Percentiles rank a stretch among this genome's conserved stretches.
Conservation (phyloP, 2,329 filamentous ascomycete species). For the Didymella pinodella region DNA sequence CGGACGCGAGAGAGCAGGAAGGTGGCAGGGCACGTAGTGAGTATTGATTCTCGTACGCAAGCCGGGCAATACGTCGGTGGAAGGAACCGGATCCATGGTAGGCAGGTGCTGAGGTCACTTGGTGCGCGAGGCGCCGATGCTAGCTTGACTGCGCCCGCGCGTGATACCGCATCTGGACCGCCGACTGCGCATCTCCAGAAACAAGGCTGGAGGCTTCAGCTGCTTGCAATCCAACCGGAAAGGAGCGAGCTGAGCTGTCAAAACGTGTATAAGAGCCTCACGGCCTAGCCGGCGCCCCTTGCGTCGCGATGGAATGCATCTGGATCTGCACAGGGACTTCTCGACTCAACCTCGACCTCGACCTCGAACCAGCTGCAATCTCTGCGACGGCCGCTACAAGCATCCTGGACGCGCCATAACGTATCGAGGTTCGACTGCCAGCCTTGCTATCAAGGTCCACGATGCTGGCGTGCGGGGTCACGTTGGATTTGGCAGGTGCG, state of each 20-base stretch:
- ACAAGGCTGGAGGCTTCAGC: slow-evolving; percentile 4
- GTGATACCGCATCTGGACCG: slow-evolving; percentile 16
- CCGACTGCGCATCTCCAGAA: background rate
- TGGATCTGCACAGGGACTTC: slow-evolving; percentile 20
- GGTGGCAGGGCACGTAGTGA: slow-evolving; percentile 12
- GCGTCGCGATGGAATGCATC: slow-evolving; percentile 15
- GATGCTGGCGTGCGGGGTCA: slow-evolving; percentile 11
- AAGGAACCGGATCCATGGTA: slow-evolving; percentile 16
- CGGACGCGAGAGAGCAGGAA: slow-evolving; percentile 7
- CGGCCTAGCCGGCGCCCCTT: slow-evolving; percentile 17
- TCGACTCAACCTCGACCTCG: slow-evolving; percentile 4
- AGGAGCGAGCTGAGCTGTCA: slow-evolving; percentile 14
- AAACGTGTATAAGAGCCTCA: slow-evolving; percentile 18
- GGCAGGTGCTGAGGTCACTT: slow-evolving; percentile 12
- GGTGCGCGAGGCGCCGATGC: slow-evolving; percentile 3
- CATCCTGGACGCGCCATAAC: background rate
- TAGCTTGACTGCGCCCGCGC: slow-evolving; percentile 12
- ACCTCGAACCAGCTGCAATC: slow-evolving; percentile 6
- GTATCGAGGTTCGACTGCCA: background rate
- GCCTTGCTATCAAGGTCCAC: background rate
- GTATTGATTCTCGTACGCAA: slow-evolving; percentile 20
- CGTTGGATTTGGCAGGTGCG: slow-evolving; percentile 13
- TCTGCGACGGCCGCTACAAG: background rate
- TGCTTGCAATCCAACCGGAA: slow-evolving; percentile 14
- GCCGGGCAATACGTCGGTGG: slow-evolving; percentile 15